phyloP scores from a whole-genome alignment of 164 flowering plant genomes.

The Vitis amurensis region DNA sequence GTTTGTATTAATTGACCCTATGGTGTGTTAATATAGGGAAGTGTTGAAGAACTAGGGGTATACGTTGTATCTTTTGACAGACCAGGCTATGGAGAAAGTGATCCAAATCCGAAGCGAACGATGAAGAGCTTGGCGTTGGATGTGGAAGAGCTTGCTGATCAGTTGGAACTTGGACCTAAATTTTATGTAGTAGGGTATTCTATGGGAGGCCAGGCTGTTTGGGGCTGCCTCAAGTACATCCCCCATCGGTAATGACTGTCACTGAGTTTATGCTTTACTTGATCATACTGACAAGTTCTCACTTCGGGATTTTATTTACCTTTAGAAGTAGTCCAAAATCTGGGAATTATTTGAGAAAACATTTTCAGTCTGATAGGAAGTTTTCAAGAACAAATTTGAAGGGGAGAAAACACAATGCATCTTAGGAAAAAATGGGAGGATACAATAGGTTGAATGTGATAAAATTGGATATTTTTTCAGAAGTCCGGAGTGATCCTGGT shows the following conservation, averaged over 20 bases:
- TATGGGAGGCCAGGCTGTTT: conserved; percentile 49
- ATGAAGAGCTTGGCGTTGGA: conserved; percentile 43
- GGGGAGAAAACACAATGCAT: too few species aligned
- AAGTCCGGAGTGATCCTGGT: too few species aligned
- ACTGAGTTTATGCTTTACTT: neutral
- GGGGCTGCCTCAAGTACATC: conserved; percentile 57
- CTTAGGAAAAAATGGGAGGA: too few species aligned
- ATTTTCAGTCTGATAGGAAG: too few species aligned
- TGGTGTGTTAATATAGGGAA: conserved; percentile 28
- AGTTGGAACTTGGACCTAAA: conserved; percentile 43
- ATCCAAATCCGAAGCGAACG: conserved; percentile 49
- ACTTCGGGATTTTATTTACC: too few species aligned
- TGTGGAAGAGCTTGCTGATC: conserved; percentile 57
- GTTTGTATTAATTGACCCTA: neutral
- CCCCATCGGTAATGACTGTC: conserved; percentile 42
- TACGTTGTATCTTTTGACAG: conserved; percentile 45
- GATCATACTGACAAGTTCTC: neutral
- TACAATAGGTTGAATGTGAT: too few species aligned
- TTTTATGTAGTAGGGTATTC: conserved; percentile 49
- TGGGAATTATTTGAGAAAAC: too few species aligned
- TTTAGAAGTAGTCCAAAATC: too few species aligned
- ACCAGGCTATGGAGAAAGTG: conserved; percentile 68
- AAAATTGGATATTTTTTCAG: too few species aligned
- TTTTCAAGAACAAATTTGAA: too few species aligned
- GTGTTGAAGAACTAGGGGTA: conserved; percentile 34